These are phyloP conservation scores for Pharnaceum exiguum DNA, from an alignment of 148 eudicot genomes.

Conservation along the genomic window DNA sequence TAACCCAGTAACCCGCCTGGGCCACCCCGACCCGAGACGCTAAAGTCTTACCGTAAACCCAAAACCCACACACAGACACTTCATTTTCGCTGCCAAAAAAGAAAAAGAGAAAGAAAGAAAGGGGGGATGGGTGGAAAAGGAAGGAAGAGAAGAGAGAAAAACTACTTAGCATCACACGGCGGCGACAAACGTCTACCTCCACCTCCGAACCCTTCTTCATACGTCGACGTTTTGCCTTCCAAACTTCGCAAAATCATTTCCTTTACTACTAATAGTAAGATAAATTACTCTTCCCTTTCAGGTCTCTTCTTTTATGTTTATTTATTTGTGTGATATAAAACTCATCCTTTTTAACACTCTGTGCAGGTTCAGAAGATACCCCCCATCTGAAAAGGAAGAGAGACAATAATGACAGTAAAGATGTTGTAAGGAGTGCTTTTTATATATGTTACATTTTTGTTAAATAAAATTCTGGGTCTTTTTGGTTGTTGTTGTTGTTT, in stretches of 20 bases:
- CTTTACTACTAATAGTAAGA: conserved; percentile 20
- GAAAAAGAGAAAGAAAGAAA: not conserved
- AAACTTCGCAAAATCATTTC: conserved; percentile 70
- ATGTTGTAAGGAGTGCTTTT: too few species aligned
- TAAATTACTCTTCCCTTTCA: not conserved
- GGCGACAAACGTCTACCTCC: conserved; percentile 62
- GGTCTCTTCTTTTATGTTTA: conserved; percentile 7
- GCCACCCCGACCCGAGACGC: too few species aligned
- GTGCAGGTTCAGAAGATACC: not conserved
- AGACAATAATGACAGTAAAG: conserved; percentile 1
- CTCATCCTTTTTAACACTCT: not conserved
- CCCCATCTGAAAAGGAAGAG: conserved; percentile 13
- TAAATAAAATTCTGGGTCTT: not conserved
- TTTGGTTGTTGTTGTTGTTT: too few species aligned
- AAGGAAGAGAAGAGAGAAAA: conserved; percentile 69
- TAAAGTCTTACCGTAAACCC: not conserved
- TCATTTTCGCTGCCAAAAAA: not conserved
- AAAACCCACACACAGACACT: too few species aligned
- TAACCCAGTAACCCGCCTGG: too few species aligned
- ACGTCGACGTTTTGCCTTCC: conserved; percentile 59
- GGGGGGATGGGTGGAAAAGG: conserved; percentile 77
- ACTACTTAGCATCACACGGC: conserved; percentile 78
- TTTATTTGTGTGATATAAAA: not conserved
- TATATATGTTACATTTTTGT: not conserved
- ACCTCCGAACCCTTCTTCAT: conserved; percentile 63